Percentiles rank a stretch among this genome's conserved stretches.
These are phyloP conservation scores for Candolleomyces eurysporus DNA, from an alignment of 768 basidiomycete species.

Conservation along the genomic window DNA sequence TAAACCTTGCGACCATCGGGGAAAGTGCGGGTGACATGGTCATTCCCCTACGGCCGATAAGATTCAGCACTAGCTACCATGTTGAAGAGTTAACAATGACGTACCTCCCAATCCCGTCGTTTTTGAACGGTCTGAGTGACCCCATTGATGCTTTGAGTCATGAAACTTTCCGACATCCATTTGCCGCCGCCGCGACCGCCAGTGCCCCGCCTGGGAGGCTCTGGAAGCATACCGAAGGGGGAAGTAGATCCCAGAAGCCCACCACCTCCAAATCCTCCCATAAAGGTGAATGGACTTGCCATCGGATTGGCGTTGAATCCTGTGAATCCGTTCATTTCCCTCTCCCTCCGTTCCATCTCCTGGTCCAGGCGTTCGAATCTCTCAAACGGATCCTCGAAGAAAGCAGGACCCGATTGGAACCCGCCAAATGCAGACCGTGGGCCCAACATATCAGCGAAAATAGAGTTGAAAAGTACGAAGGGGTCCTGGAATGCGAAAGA, in stretches of 20 bases:
- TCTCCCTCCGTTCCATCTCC: neutral
- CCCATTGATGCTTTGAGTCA: conserved; percentile 62
- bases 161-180: conserved; percentile 56
- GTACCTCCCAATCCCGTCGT: conserved; percentile 55
- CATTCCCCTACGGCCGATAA: conserved; percentile 56
- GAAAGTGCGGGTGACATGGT: conserved; percentile 63
- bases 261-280: neutral
- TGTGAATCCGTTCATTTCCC: neutral
- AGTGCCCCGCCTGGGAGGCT: conserved; percentile 9
- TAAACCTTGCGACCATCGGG: conserved; percentile 66
- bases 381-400: conserved; percentile 28
- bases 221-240: conserved; percentile 19
- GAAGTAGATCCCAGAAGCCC: neutral
- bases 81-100: conserved; percentile 19
- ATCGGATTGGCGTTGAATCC: neutral
- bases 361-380: neutral
- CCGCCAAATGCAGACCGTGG: conserved; percentile 13
- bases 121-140: conserved; percentile 60
- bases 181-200: conserved; percentile 16
- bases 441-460: conserved; percentile 50
- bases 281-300: neutral
- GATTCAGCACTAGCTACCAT: conserved; percentile 6
- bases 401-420: conserved; percentile 11
- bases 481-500: conserved; percentile 67
- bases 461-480: conserved; percentile 68